A percentile compares a stretch with the other conserved stretches of the same genome.
Conservation (phyloP, 1,284 basidiomycete genomes). For the Veloboletus limbatus region DNA sequence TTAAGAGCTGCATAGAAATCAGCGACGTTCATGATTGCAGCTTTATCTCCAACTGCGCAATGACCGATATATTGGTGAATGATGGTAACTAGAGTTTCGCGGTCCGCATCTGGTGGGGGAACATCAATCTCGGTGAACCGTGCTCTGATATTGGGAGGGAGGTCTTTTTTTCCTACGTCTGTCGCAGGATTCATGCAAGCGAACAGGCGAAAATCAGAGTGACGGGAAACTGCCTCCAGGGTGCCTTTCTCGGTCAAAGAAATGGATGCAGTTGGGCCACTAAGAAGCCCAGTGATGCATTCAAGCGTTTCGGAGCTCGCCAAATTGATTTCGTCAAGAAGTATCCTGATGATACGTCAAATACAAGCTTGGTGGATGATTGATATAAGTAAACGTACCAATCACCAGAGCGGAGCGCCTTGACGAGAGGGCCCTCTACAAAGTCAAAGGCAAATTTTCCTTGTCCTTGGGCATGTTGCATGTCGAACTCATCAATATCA, state of each 20-base stretch:
- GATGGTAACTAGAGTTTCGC: conserved; percentile 87
- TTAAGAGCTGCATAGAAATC: conserved; percentile 90
- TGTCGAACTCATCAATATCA: conserved; percentile 79
- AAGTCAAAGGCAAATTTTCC: conserved; percentile 93
- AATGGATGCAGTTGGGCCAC: conserved; percentile 84
- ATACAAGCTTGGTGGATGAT: neutral
- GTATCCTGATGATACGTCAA: conserved; percentile 55
- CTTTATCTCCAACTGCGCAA: conserved; percentile 80
- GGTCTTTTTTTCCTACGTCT: conserved; percentile 97
- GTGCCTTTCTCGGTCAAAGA: conserved; percentile 94
- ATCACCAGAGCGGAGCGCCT: conserved; percentile 84
- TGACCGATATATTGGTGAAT: conserved; percentile 90
- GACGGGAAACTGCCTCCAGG: conserved; percentile 85
- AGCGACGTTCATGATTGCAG: conserved; percentile 87
- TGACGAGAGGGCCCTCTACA: conserved; percentile 95
- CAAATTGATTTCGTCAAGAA: conserved; percentile 96
- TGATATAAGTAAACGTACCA: conserved; percentile 58
- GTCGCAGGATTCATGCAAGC: conserved; percentile 99
- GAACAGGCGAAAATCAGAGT: conserved; percentile 94
- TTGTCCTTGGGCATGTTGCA: conserved; percentile 81
- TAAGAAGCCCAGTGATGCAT: conserved; percentile 84
- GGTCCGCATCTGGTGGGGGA: conserved; percentile 88
- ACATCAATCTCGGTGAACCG: conserved; percentile 97
- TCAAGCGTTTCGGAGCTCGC: conserved; percentile 95
- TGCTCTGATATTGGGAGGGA: conserved; percentile 86